phyloP scores from a whole-genome alignment of 1,284 basidiomycete genomes.

The Hemileia vastatrix region DNA sequence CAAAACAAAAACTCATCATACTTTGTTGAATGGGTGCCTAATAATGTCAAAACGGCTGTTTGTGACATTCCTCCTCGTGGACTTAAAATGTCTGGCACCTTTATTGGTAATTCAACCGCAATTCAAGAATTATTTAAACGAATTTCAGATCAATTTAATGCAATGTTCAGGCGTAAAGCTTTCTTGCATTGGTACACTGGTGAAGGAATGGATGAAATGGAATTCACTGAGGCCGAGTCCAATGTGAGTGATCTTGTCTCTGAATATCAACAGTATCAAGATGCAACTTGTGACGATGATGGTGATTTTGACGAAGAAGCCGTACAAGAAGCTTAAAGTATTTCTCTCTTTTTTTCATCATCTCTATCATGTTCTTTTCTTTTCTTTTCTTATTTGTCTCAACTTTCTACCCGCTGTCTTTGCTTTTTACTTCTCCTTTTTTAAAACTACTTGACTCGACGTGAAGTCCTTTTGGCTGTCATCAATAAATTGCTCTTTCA shows the following conservation, averaged over 20 bases:
- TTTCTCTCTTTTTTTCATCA: no score
- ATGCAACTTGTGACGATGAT: no score
- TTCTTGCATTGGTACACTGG: slow-evolving; percentile 47
- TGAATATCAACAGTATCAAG: slow-evolving; percentile 45
- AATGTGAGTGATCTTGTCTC: slow-evolving; percentile 36
- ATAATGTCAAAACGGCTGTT: slow-evolving; percentile 42
- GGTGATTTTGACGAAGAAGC: no score
- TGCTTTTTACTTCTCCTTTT: no score
- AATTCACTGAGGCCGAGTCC: slow-evolving; percentile 40
- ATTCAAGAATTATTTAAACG: slow-evolving; percentile 38
- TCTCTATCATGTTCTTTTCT: no score
- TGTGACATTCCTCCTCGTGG: slow-evolving; percentile 37
- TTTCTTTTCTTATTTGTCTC: no score
- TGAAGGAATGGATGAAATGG: slow-evolving; percentile 47
- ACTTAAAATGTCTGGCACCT: slow-evolving; percentile 44
- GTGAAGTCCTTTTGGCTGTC: no score
- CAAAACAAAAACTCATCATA: slow-evolving; percentile 42
- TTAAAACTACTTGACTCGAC: no score
- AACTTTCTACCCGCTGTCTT: no score
- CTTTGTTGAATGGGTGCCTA: slow-evolving; percentile 46
- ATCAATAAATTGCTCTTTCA: no score
- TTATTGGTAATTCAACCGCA: slow-evolving; percentile 45
- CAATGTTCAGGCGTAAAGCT: slow-evolving; percentile 45
- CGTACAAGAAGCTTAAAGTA: no score
- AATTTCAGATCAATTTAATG: slow-evolving; percentile 30